These are phyloP conservation scores for Radiomyces spectabilis DNA, from an alignment of 192 early-diverging fungal genomes.

Conservation along the genomic window DNA sequence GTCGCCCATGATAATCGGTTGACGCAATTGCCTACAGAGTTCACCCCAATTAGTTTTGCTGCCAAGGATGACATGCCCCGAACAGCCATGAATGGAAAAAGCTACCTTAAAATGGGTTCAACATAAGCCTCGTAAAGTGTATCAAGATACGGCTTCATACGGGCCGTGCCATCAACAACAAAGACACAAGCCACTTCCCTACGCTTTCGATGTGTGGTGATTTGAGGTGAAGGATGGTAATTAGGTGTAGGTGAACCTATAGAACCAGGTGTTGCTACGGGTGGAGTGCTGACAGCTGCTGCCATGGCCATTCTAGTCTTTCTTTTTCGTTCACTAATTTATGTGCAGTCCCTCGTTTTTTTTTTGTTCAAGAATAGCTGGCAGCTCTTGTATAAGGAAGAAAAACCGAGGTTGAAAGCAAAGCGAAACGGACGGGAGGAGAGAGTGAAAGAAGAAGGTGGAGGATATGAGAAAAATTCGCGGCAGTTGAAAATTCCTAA, in stretches of 20 bases:
- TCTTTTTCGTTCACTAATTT: not conserved
- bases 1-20: slow-evolving; percentile 35
- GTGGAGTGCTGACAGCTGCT: slow-evolving; percentile 6
- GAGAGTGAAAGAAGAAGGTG: not conserved
- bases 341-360: not conserved
- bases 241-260: slow-evolving; percentile 9
- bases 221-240: slow-evolving; percentile 14
- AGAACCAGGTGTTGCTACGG: slow-evolving; percentile 14
- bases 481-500: not conserved
- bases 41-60: no score
- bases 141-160: slow-evolving; percentile 36
- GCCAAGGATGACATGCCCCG: no score
- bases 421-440: not conserved
- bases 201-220: slow-evolving; percentile 20
- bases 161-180: slow-evolving; percentile 47
- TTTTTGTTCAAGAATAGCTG: not conserved
- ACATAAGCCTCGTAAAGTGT: slow-evolving; percentile 40
- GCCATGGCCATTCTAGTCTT: not conserved
- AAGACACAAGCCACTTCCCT: slow-evolving; percentile 48
- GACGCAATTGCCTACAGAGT: slow-evolving; percentile 45
- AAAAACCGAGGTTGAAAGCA: not conserved
- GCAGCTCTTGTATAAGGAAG: not conserved
- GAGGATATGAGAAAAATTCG: not conserved
- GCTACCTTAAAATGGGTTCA: slow-evolving; percentile 36
- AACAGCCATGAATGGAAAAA: not conserved